phyloP scores from a whole-genome alignment of 495 filamentous ascomycete species.

The Staphylotrichum tortipilum region DNA sequence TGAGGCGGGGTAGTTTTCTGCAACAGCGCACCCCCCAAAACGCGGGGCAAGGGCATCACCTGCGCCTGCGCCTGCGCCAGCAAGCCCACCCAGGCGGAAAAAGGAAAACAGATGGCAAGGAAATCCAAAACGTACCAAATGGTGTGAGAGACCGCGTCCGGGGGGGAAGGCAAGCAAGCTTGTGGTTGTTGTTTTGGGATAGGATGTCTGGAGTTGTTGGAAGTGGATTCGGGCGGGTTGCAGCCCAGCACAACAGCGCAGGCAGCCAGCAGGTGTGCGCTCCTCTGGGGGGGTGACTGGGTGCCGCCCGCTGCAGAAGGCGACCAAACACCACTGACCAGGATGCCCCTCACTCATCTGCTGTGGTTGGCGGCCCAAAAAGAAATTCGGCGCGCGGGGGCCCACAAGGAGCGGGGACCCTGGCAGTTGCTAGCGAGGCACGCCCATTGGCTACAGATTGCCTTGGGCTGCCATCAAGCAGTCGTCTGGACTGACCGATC shows the following conservation, averaged over 20 bases:
- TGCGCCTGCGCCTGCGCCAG: too few relatives aligned
- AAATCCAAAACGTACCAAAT: conserved; percentile 9
- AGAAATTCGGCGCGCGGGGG: conserved; percentile 7
- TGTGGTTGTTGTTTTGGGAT: too few relatives aligned
- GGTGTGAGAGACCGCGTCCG: not conserved
- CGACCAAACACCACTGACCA: too few relatives aligned
- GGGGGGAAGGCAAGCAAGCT: not conserved
- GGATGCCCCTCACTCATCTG: conserved; percentile 15
- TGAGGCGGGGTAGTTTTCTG: conserved; percentile 2
- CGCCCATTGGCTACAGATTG: too few relatives aligned
- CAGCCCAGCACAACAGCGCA: not conserved
- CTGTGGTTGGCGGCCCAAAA: conserved; percentile 1
- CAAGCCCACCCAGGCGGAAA: too few relatives aligned
- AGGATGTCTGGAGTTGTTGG: not conserved
- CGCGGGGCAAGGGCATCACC: too few relatives aligned
- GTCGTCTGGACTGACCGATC: too few relatives aligned
- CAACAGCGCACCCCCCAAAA: too few relatives aligned
- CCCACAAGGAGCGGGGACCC: not conserved
- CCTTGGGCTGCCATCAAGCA: too few relatives aligned
- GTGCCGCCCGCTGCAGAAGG: too few relatives aligned
- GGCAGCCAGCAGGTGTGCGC: conserved; percentile 1
- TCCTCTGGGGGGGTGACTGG: too few relatives aligned
- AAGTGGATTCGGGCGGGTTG: conserved; percentile 17
- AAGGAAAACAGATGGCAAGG: not conserved
- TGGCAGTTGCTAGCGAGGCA: not conserved